phyloP scores from a whole-genome alignment of 2,329 filamentous ascomycete genomes.

The Aspergillus sclerotialis region DNA sequence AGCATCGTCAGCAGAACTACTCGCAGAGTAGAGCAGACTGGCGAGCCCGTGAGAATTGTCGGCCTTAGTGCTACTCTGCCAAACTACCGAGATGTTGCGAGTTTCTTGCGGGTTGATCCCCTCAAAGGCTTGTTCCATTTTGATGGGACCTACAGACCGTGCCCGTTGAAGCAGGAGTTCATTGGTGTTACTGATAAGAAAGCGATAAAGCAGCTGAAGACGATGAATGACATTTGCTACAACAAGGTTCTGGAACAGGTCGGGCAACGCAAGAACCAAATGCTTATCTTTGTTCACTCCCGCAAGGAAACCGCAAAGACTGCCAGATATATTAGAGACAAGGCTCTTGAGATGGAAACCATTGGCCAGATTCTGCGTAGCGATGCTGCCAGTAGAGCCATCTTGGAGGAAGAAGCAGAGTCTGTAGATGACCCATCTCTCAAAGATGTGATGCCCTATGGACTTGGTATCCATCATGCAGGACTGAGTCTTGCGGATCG shows the following conservation, averaged over 20 bases:
- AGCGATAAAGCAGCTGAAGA: slow-evolving; percentile 96
- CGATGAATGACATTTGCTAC: slow-evolving; percentile 99
- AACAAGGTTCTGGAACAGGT: slow-evolving; percentile 96
- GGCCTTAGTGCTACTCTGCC: slow-evolving; percentile 92
- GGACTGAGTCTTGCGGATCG: slow-evolving; percentile 95
- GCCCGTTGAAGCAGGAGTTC: slow-evolving; percentile 92
- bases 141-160: slow-evolving; percentile 87
- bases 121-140: slow-evolving; percentile 90
- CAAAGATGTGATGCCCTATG: slow-evolving; percentile 91
- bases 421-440: slow-evolving; percentile 77
- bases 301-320: slow-evolving; percentile 98
- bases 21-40: slow-evolving; percentile 85
- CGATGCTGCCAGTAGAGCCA: slow-evolving; percentile 85
- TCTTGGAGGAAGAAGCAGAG: slow-evolving; percentile 76
- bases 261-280: slow-evolving; percentile 86
- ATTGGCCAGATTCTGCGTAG: slow-evolving; percentile 92
- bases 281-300: slow-evolving; percentile 98
- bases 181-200: slow-evolving; percentile 97
- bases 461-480: slow-evolving; percentile 96
- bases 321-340: slow-evolving; percentile 90
- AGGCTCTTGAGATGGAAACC: slow-evolving; percentile 92
- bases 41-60: slow-evolving; percentile 83
- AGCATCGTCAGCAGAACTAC: slow-evolving; percentile 95
- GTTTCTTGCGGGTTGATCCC: slow-evolving; percentile 83
- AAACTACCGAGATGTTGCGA: slow-evolving; percentile 93